Conservation (phyloP, 495 filamentous ascomycete species). For the Trichoderma parareesei region DNA sequence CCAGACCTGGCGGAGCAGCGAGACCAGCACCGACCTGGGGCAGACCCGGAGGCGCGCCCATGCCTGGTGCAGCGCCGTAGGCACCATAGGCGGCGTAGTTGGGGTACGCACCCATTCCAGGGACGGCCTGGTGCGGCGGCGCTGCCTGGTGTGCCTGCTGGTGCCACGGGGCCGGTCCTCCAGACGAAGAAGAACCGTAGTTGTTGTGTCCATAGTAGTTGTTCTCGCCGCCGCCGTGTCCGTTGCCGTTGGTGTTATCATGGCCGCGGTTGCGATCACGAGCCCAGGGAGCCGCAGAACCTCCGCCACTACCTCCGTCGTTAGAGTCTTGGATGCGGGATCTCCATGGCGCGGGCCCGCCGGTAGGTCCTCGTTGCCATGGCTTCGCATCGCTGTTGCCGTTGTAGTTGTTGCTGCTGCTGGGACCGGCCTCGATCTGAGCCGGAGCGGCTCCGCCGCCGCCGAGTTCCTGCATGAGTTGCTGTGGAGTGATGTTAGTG, state of each 20-base stretch:
- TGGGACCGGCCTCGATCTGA: constrained; percentile 81
- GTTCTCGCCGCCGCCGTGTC: constrained; percentile 19
- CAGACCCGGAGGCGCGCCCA: constrained; percentile 46
- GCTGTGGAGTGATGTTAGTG: constrained; percentile 45
- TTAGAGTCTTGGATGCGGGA: constrained; percentile 35
- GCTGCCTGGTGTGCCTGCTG: constrained; percentile 34
- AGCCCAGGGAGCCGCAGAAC: constrained; percentile 43
- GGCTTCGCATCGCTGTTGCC: constrained; percentile 58
- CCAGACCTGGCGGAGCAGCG: constrained; percentile 56
- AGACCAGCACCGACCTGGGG: constrained; percentile 52
- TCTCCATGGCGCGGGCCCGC: constrained; percentile 77
- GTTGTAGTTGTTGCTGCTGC: constrained; percentile 40
- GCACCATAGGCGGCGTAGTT: constrained; percentile 49
- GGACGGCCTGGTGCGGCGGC: constrained; percentile 43
- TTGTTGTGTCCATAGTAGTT: constrained; percentile 31
- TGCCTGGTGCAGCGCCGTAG: constrained; percentile 50
- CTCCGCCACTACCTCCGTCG: constrained; percentile 29
- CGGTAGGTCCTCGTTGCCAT: constrained; percentile 86
- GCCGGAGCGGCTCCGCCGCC: constrained; percentile 66
- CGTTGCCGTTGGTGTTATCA: constrained; percentile 22
- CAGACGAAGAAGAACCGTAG: background rate
- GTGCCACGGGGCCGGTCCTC: constrained; percentile 45
- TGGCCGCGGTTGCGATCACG: constrained; percentile 44
- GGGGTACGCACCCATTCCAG: constrained; percentile 47
- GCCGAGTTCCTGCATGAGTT: constrained; percentile 96